Evolutionary conservation across 768 basidiomycete species (phyloP).

Genomic region (Auriscalpium vulgare): DNA sequence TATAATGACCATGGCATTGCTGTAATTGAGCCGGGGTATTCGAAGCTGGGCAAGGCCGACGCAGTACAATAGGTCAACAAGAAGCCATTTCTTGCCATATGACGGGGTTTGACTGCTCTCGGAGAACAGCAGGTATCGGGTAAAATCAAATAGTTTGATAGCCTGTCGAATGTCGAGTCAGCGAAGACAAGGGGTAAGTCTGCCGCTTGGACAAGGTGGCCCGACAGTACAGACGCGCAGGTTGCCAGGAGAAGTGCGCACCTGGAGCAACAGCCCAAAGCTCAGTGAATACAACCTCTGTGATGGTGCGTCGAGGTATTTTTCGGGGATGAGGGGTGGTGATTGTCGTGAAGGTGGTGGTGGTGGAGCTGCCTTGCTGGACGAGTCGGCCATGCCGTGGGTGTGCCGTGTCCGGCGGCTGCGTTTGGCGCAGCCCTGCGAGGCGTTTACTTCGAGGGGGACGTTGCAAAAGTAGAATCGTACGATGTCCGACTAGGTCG

Average conservation of each 20-base stretch:
- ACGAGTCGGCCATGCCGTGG: background rate
- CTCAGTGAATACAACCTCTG: slow-evolving; percentile 76
- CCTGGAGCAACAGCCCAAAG: slow-evolving; percentile 71
- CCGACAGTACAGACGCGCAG: background rate
- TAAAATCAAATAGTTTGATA: slow-evolving; percentile 66
- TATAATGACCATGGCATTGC: slow-evolving; percentile 50
- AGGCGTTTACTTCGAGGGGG: slow-evolving; percentile 37
- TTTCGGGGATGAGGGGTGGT: slow-evolving; percentile 61
- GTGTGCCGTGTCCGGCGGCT: slow-evolving; percentile 4
- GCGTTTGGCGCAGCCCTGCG: background rate
- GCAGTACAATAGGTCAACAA: slow-evolving; percentile 58
- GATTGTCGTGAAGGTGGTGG: background rate
- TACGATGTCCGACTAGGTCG: slow-evolving; percentile 37
- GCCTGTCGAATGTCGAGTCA: slow-evolving; percentile 36
- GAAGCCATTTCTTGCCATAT: slow-evolving; percentile 63
- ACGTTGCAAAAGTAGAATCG: slow-evolving; percentile 50
- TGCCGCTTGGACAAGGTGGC: background rate
- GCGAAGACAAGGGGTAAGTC: background rate
- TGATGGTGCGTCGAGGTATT: slow-evolving; percentile 65
- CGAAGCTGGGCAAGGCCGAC: slow-evolving; percentile 50
- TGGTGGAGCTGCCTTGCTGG: background rate
- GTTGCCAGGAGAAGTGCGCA: slow-evolving; percentile 22
- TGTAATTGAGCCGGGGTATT: slow-evolving; percentile 68
- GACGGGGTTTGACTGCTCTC: slow-evolving; percentile 28
- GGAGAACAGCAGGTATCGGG: slow-evolving; percentile 44